A percentile compares a stretch with the other conserved stretches of the same genome.
Evolutionary conservation across 805 yeast genomes (phyloP).

Genomic region (Candida pini): DNA sequence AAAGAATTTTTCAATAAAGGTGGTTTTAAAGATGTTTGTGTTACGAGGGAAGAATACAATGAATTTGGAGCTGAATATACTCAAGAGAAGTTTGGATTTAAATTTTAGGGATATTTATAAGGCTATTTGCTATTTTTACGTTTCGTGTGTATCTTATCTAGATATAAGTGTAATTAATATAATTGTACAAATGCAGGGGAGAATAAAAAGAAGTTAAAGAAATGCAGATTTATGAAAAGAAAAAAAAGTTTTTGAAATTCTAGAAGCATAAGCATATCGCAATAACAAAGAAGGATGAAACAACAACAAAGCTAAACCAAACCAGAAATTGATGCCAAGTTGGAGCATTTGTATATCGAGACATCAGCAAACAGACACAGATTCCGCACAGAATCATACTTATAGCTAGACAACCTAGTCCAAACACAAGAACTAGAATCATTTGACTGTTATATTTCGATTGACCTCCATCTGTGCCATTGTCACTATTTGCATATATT

Average conservation of each 20-base stretch:
- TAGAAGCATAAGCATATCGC: conserved; percentile 27
- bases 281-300: conserved; percentile 38
- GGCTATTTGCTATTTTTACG: neutral
- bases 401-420: conserved; percentile 35
- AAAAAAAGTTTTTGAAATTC: neutral
- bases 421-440: conserved; percentile 28
- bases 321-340: conserved; percentile 38
- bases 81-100: conserved; percentile 28
- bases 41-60: conserved; percentile 73
- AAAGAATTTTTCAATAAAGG: conserved; percentile 39
- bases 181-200: neutral
- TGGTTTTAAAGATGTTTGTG: conserved; percentile 45
- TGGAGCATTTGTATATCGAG: conserved; percentile 33
- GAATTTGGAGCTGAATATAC: conserved; percentile 67
- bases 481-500: conserved; percentile 7
- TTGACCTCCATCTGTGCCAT: conserved; percentile 5
- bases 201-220: neutral
- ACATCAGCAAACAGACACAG: conserved; percentile 40
- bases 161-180: too few relatives aligned
- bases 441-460: conserved; percentile 12
- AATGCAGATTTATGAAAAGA: neutral
- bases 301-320: conserved; percentile 34
- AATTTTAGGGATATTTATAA: conserved; percentile 2
- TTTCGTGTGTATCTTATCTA: too few relatives aligned
- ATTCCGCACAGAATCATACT: conserved; percentile 36